Percentiles rank a stretch among this genome's conserved stretches.
Evolutionary conservation across 1,284 basidiomycete genomes (phyloP).

Genomic region (Calocybe gambosa): DNA sequence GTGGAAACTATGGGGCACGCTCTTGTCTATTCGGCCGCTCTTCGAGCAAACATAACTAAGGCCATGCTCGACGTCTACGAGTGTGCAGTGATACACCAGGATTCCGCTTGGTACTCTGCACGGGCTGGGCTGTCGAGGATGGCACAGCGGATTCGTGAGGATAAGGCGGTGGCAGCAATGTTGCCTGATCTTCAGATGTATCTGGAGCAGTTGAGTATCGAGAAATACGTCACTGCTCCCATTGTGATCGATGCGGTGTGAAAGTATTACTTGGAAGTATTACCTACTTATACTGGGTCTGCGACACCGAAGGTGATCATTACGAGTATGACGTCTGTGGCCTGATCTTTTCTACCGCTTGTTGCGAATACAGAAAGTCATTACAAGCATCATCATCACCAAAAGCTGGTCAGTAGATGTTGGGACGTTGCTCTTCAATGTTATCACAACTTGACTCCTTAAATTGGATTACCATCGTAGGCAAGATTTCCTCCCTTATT

Average conservation of each 20-base stretch:
- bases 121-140: conserved; percentile 34
- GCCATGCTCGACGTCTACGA: conserved; percentile 47
- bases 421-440: too few species aligned
- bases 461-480: too few species aligned
- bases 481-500: too few species aligned
- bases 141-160: conserved; percentile 38
- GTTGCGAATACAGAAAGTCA: not conserved
- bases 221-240: conserved; percentile 42
- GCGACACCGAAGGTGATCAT: conserved; percentile 23
- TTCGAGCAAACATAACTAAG: conserved; percentile 34
- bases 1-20: conserved; percentile 25
- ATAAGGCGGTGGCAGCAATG: conserved; percentile 35
- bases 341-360: too few species aligned
- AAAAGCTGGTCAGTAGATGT: too few species aligned
- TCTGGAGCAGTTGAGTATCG: conserved; percentile 36
- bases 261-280: conserved; percentile 36
- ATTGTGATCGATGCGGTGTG: conserved; percentile 44
- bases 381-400: not conserved
- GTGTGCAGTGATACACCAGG: conserved; percentile 39
- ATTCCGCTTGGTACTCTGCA: conserved; percentile 50
- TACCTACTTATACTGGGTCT: conserved; percentile 35
- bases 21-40: conserved; percentile 41
- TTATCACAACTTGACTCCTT: too few species aligned
- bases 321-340: too few species aligned
- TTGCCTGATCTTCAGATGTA: conserved; percentile 36